Base-by-base conservation (phyloP, 352 stramenopile genomes). In the Phytophthora pinifolia region DNA sequence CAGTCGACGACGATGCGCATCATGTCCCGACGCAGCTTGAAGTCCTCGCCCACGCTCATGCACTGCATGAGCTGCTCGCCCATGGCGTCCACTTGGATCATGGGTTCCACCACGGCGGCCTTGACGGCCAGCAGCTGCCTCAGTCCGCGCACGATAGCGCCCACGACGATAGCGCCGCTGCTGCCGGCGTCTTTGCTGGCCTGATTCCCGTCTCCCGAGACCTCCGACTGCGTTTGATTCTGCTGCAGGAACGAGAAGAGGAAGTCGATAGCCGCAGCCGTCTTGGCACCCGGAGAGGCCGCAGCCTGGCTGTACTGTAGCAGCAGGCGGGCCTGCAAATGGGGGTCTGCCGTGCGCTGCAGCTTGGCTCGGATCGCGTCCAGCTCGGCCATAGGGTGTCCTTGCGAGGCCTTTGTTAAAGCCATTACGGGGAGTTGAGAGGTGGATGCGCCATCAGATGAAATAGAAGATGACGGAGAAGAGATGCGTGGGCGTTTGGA, bases 41-140 rank as follows among this genome's bases (percentile, higher is more conserved):
- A 88, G 54, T 89, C 79, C 38, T 92, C 81, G 2, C 72, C 61
- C 2, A 87, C 76, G 61, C 76, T 92, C 54, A 87, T 70, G 50
- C 79, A 89, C 59, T 88, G 70, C 70, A 80, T 83, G 35, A 92
- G 72, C 65, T 92, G 81, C 66, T 89, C 78, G 34, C 63, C 67
- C 81, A 92, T 92, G 45, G 68, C 81, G 54, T 92, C 76, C 42
- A 87, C 70, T 33, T 89, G 79, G 61, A 92, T 87, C 81, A 92
- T 92, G 29, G 81, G 79, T 57, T 89, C 67, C 25, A 92, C 81
- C 15, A 89, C 76, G 5, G 65, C 62, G 2, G 74, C 45, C 38
- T 92, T 92, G 9, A 86, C 76, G 2, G 62, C 58, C 20, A 92
- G 47, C 12, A 92, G 64, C 32, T 67, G 56, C 39, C 76, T 66